A percentile compares a stretch with the other conserved stretches of the same genome.
These are phyloP conservation scores for Vaccinium corymbosum DNA, from an alignment of 148 eudicot genomes.

Conservation along the genomic window DNA sequence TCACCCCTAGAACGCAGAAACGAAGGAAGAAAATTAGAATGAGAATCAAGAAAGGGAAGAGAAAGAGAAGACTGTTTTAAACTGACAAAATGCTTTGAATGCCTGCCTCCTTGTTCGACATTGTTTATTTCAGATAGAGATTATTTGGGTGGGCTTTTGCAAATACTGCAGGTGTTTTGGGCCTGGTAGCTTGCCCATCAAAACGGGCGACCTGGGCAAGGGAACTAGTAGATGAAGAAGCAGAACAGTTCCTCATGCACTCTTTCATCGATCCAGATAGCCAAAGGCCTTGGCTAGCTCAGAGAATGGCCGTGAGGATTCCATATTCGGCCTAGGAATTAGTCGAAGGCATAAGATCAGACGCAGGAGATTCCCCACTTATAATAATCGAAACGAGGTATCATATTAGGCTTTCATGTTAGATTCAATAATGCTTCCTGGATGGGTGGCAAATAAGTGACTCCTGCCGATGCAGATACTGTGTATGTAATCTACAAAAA, in stretches of 20 bases:
- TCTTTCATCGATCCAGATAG: slow-evolving; percentile 71
- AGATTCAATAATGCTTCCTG: slow-evolving; percentile 7
- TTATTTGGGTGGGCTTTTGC: not conserved
- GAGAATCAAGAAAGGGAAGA: not conserved
- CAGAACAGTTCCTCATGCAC: slow-evolving; percentile 68
- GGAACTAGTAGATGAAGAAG: slow-evolving; percentile 80
- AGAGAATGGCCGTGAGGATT: slow-evolving; percentile 68
- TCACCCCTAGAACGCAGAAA: not conserved
- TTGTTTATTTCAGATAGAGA: not conserved
- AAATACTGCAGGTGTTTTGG: slow-evolving; percentile 52
- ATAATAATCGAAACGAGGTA: not conserved
- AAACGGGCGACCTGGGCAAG: slow-evolving; percentile 73
- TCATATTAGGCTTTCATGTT: not conserved
- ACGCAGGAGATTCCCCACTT: not conserved
- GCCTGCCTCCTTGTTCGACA: not conserved
- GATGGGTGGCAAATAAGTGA: not conserved
- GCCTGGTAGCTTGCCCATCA: slow-evolving; percentile 61
- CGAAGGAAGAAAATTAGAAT: not conserved
- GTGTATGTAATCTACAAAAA: slow-evolving; percentile 23
- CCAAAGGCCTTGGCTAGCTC: slow-evolving; percentile 74
- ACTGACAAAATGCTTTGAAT: not conserved
- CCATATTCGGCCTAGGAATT: slow-evolving; percentile 70
- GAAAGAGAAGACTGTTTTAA: not conserved
- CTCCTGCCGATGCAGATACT: slow-evolving; percentile 1
- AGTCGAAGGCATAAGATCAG: not conserved